Percentiles rank a stretch among this genome's conserved stretches.
phyloP scores from a whole-genome alignment of 2,329 filamentous ascomycete species.

The Didymella pinodella region DNA sequence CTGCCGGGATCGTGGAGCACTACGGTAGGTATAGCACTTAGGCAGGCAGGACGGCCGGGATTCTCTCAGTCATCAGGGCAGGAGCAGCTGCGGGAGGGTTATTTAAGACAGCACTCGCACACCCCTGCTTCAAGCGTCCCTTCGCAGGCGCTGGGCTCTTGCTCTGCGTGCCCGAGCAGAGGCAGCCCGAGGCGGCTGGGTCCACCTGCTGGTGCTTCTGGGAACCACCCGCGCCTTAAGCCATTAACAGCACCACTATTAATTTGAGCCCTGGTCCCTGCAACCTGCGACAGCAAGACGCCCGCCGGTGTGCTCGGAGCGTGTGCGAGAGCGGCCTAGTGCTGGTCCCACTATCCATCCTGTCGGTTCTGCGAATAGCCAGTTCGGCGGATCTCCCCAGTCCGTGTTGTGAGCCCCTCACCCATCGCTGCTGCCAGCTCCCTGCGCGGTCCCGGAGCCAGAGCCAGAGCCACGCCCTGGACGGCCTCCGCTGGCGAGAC shows the following conservation, averaged over 20 bases:
- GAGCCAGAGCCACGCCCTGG: constrained; percentile 10
- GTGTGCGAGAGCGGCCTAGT: constrained; percentile 22
- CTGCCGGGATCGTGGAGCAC: constrained; percentile 25
- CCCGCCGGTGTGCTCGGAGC: constrained; percentile 26
- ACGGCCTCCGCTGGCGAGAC: constrained; percentile 1
- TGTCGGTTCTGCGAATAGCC: constrained; percentile 29
- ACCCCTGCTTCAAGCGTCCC: constrained; percentile 29
- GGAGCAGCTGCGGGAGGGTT: constrained; percentile 32
- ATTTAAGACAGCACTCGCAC: constrained; percentile 34
- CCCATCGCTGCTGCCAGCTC: constrained; percentile 8
- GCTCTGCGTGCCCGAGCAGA: constrained; percentile 25
- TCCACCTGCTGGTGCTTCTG: constrained; percentile 32
- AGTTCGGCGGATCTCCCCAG: constrained; percentile 29
- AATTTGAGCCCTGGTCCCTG: constrained; percentile 32
- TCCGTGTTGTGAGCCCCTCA: constrained; percentile 6
- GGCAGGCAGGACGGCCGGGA: constrained; percentile 20
- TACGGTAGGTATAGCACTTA: not conserved
- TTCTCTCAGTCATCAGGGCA: constrained; percentile 29
- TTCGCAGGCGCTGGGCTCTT: constrained; percentile 29
- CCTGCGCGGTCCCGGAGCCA: constrained; percentile 4
- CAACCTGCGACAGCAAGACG: constrained; percentile 18
- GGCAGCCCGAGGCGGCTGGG: constrained; percentile 26
- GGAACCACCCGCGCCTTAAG: constrained; percentile 31
- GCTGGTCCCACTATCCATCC: constrained; percentile 31
- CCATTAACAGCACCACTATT: constrained; percentile 34